Base-by-base conservation (phyloP, 768 basidiomycete genomes). In the Pisolithus sp. region DNA sequence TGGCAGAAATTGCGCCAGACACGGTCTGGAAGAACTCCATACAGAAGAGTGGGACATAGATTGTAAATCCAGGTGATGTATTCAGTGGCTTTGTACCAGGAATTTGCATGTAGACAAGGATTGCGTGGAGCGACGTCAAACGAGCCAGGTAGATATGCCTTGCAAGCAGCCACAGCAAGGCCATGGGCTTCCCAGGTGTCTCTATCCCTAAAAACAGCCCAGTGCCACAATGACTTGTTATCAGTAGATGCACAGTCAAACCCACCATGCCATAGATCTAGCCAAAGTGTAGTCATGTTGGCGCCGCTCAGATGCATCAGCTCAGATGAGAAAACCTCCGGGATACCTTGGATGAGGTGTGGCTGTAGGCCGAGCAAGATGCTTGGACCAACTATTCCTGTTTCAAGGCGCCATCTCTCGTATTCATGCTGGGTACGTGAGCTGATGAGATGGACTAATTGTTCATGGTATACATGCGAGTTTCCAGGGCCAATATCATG, bases 271-370 rank as follows among this genome's bases (percentile, higher is more conserved):
- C 52, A 53, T 12, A 53, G 21, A n/a, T 42, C 41, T 13, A 17
- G 58, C 47, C 13, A 69, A 30, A 21, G 53, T 2, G 62, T 59
- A 0, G 55, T 46, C 2, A 67, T 36, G 43, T 71, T 72, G 4
- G 67, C 46, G 4, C 49, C 46, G 4, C 61, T 18, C 1, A 71
- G 62, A 53, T 78, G 76, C 75, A 78, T 78, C 0, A 66, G 26
- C 54, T 78, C 75, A 12, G 64, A 61, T 2, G 61, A 45, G 55
- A 75, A 76, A 28, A 62, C 62, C 1, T 46, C 42, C 0, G 75
- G 73, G 12, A 73, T 53, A 0, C 59, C 58, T 8, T 73, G 59
- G 0, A 51, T 57, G 7, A 46, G 50, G 1, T 54, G 37, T 1
- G 34, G 38, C 2, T 52, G 51, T n/a, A 77, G 53, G 7, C 71